Base-by-base conservation (phyloP, 2,329 filamentous ascomycete genomes). In the Fusarium luffae region DNA sequence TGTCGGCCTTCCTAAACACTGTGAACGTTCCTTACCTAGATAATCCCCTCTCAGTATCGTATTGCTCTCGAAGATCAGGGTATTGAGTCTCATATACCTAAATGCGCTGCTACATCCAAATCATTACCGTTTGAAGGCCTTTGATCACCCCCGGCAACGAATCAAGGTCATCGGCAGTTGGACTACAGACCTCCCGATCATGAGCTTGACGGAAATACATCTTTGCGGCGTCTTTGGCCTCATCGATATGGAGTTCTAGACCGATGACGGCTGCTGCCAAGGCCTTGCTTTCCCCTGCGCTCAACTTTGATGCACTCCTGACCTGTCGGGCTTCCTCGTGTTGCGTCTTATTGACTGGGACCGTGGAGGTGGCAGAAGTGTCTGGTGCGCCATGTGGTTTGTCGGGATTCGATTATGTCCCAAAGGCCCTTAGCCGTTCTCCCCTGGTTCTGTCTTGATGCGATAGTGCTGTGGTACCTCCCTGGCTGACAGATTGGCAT, bases 61-160 rank as follows among this genome's bases (percentile, higher is more conserved):
- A 67, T 4, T 48, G 7, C 21, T 30, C 19, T 16, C 46, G 46
- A 19, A 70, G 28, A 3, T 12, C 27, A 23, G 32, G 28, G 16
- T 19, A 1, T n/a, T n/a, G n/a, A 27, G 13, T 54, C 34, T 64
- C 59, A 37, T 68, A 68, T 30, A 42, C 57, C 19, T 58, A 54
- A 44, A 70, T 41, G n/a, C 63, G 63, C 25, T 51, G 50, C 21
- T 40, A 44, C 54, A 60, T 42, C 37, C 47, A 41, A n/a, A 64
- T 13, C 13, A 54, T 28, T 12, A 43, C 18, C 10, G 19, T 47
- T 27, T 46, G 40, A 40, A 66, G 40, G n/a, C 42, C 55, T 40
- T 37, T 19, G 14, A 57, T n/a, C 13, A 40, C 28, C 11, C 44
- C 13, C n/a, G 23, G 6, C 11, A 34, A 18, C 25, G 34, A 49